Conservation (phyloP, 495 filamentous ascomycete species). For the Talaromyces nanjingensis region DNA sequence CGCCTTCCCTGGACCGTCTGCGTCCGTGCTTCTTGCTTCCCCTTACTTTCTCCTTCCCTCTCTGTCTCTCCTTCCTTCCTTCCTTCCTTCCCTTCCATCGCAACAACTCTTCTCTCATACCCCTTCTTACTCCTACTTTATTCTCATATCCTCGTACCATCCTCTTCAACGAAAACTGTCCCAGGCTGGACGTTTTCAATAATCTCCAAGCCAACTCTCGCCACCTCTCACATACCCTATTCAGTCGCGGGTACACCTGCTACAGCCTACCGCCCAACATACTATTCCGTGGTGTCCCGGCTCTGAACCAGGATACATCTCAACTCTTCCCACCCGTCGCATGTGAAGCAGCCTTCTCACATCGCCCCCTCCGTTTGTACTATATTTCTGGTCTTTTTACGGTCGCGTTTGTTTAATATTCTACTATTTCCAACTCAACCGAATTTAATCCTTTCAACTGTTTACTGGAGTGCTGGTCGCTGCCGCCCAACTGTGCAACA, state of each 20-base stretch:
- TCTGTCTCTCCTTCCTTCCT: conserved; percentile 9
- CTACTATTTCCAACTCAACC: neutral
- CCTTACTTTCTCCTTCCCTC: conserved; percentile 9
- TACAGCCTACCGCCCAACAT: neutral
- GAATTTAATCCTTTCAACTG: neutral
- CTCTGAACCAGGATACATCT: neutral
- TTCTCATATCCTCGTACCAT: conserved; percentile 9
- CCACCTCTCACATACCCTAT: neutral
- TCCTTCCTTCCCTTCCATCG: conserved; percentile 9
- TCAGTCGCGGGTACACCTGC: too few relatives aligned
- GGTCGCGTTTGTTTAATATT: neutral
- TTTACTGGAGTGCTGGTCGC: neutral
- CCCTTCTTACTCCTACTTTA: conserved; percentile 16
- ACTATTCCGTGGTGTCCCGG: neutral
- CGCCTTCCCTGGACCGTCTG: neutral
- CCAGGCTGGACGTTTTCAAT: conserved; percentile 4
- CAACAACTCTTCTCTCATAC: conserved; percentile 1
- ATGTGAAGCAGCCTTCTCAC: neutral
- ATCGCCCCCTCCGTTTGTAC: conserved; percentile 1
- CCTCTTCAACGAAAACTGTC: neutral
- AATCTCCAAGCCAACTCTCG: neutral
- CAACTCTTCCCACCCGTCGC: neutral
- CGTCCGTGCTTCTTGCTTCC: conserved; percentile 8
- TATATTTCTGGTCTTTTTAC: neutral
- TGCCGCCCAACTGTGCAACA: neutral